phyloP scores from a whole-genome alignment of 768 basidiomycete genomes.

The Rhizopogon vinicolor region DNA sequence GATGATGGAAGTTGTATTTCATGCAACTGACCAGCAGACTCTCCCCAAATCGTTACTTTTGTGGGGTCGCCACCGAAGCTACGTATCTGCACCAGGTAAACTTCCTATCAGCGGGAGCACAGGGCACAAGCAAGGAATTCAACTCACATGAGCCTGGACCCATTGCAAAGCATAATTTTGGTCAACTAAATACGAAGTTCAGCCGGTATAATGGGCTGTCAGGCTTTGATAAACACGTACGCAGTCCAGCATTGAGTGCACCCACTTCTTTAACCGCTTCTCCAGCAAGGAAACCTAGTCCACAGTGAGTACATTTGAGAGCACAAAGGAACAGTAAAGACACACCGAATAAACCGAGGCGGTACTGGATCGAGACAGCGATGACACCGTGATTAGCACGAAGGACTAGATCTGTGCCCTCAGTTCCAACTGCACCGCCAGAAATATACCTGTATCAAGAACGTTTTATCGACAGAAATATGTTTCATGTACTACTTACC shows the following conservation, averaged over 20 bases:
- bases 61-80: conserved; percentile 28
- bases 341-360: conserved; percentile 28
- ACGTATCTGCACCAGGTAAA: too few relatives aligned
- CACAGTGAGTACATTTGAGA: neutral
- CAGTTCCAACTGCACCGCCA: conserved; percentile 4
- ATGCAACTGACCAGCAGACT: conserved; percentile 21
- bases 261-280: conserved; percentile 30
- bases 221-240: conserved; percentile 24
- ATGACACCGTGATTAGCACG: conserved; percentile 11
- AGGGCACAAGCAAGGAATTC: neutral
- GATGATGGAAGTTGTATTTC: neutral
- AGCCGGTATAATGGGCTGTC: neutral
- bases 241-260: conserved; percentile 42
- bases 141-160: conserved; percentile 26
- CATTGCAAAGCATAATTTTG: conserved; percentile 30
- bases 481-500: conserved; percentile 5
- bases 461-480: too few relatives aligned
- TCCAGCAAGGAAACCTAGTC: conserved; percentile 40
- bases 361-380: conserved; percentile 20
- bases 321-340: neutral
- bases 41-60: conserved; percentile 33
- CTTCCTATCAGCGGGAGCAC: neutral
- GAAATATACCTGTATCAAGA: conserved; percentile 15
- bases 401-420: conserved; percentile 20
- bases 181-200: conserved; percentile 22